These are phyloP conservation scores for Acacia concinna DNA, from an alignment of 331 rosid species.

Conservation along the genomic window DNA sequence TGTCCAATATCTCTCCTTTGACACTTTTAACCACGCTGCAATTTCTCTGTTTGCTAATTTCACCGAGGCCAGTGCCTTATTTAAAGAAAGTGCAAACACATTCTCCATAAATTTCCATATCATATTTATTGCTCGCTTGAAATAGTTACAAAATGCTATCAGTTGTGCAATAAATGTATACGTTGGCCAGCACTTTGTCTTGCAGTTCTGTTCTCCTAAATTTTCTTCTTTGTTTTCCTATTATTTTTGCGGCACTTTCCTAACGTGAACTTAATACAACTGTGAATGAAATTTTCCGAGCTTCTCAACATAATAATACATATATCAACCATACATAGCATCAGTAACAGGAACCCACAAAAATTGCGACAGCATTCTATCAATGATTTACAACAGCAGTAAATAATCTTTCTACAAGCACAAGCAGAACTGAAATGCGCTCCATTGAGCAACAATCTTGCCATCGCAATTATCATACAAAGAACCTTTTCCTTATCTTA, in stretches of 20 bases:
- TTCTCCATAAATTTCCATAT: background rate
- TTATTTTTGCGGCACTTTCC: background rate
- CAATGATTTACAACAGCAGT: background rate
- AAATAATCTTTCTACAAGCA: background rate
- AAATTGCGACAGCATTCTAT: background rate
- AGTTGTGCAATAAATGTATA: background rate
- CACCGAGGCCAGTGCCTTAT: background rate
- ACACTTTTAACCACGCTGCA: constrained; percentile 4
- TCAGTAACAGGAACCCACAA: constrained; percentile 13
- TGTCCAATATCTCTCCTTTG: background rate
- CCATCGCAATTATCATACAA: background rate
- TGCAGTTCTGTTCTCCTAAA: background rate
- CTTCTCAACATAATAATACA: background rate
- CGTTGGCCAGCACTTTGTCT: background rate
- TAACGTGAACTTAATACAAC: background rate
- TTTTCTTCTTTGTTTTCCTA: background rate
- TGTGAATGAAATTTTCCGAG: background rate
- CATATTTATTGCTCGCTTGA: background rate
- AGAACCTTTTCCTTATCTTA: background rate
- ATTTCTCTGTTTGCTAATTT: constrained; percentile 13
- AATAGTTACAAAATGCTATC: background rate
- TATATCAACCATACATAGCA: background rate
- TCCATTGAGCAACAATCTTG: background rate
- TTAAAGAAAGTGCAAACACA: constrained; percentile 7
- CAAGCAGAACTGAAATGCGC: background rate